These are phyloP conservation scores for Leishmania turanica DNA, from an alignment of 208 protist species.

Conservation along the genomic window DNA sequence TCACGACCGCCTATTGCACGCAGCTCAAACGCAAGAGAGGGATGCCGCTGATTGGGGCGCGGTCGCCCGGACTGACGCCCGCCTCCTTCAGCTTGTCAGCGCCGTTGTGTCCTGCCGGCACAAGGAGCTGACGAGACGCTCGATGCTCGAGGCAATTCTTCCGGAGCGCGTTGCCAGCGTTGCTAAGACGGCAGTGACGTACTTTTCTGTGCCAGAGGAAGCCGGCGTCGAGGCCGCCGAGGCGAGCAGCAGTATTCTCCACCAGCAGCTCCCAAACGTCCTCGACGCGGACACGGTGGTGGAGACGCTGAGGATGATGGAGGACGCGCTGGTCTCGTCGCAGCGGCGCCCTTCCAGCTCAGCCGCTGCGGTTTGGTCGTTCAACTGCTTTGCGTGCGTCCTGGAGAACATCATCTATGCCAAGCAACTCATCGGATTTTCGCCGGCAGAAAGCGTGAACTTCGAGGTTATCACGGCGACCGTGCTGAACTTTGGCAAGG, in stretches of 20 bases:
- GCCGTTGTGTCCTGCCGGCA: slow-evolving; percentile 30
- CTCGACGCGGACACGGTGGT: slow-evolving; percentile 15
- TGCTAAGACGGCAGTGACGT: slow-evolving; percentile 21
- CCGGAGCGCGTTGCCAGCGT: slow-evolving; percentile 23
- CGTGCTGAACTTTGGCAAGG: slow-evolving; percentile 35
- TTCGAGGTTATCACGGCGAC: slow-evolving; percentile 41
- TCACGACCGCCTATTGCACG: slow-evolving; percentile 28
- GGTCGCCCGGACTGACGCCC: slow-evolving; percentile 16
- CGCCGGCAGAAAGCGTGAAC: slow-evolving; percentile 33
- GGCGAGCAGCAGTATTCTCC: slow-evolving; percentile 24
- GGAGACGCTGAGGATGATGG: slow-evolving; percentile 25
- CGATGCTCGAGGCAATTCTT: slow-evolving; percentile 30
- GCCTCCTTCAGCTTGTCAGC: slow-evolving; percentile 24
- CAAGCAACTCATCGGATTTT: slow-evolving; percentile 37
- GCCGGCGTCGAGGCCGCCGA: slow-evolving; percentile 28
- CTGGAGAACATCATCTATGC: slow-evolving; percentile 44
- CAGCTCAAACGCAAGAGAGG: neutral
- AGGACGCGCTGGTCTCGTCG: slow-evolving; percentile 14
- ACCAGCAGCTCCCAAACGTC: slow-evolving; percentile 31
- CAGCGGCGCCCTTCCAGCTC: slow-evolving; percentile 19
- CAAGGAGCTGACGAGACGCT: slow-evolving; percentile 34
- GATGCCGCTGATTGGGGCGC: neutral
- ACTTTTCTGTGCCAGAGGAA: slow-evolving; percentile 20
- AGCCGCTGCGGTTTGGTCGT: slow-evolving; percentile 13
- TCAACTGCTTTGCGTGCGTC: slow-evolving; percentile 34